Evolutionary conservation across 1,139 yeast genomes (phyloP).

Genomic region (Taphrina flavorubra): DNA sequence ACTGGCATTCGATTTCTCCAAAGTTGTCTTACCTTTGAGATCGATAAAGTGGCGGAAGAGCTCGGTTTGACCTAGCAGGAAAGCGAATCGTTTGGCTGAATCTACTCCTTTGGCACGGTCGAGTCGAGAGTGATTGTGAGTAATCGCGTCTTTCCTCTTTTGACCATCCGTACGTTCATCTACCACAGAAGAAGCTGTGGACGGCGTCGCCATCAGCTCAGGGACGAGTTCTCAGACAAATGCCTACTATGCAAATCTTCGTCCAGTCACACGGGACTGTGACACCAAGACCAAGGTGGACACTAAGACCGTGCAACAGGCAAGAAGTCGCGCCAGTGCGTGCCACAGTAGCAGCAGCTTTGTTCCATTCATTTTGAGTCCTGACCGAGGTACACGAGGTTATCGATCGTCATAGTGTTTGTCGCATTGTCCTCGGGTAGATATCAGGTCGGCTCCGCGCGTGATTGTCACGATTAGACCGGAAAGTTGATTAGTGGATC

Average conservation of each 20-base stretch:
- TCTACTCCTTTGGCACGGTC: slow-evolving; percentile 56
- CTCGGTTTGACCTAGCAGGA: slow-evolving; percentile 73
- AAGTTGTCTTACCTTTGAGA: slow-evolving; percentile 64
- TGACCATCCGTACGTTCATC: slow-evolving; percentile 35
- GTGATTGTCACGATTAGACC: no score
- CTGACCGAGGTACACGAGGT: background rate
- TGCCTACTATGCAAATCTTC: background rate
- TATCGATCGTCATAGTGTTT: background rate
- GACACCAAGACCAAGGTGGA: no score
- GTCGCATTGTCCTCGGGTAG: background rate
- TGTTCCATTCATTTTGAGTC: background rate
- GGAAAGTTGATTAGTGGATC: no score
- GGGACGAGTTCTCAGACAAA: background rate
- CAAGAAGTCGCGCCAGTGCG: slow-evolving; percentile 11
- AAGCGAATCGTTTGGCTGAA: slow-evolving; percentile 78
- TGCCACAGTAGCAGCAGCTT: background rate
- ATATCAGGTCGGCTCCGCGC: background rate
- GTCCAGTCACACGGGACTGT: background rate
- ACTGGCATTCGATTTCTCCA: background rate
- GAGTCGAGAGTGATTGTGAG: slow-evolving; percentile 18
- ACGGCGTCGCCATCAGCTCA: slow-evolving; percentile 27
- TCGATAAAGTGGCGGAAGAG: slow-evolving; percentile 88
- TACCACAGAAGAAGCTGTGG: slow-evolving; percentile 28
- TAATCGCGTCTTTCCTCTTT: slow-evolving; percentile 33
- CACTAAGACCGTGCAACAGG: background rate